Conservation (phyloP, 2,329 filamentous ascomycete species). For the Fusarium subglutinans region DNA sequence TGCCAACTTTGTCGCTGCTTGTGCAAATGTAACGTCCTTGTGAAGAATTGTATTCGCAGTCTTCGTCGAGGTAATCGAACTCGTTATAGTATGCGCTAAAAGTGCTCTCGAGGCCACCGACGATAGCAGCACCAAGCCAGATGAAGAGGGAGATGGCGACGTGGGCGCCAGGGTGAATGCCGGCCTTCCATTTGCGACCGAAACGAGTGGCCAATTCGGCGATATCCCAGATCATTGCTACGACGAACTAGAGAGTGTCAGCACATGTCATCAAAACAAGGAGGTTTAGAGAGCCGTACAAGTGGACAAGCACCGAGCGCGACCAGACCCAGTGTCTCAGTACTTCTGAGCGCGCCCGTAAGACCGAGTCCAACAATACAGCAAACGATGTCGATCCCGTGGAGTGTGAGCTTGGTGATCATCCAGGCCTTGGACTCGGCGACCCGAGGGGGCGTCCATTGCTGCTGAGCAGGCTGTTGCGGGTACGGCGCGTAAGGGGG, state of each 20-base stretch:
- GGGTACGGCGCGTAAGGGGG: slow-evolving; percentile 39
- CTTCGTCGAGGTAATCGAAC: slow-evolving; percentile 18
- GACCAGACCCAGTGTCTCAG: slow-evolving; percentile 10
- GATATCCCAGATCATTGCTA: slow-evolving; percentile 50
- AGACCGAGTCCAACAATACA: slow-evolving; percentile 44
- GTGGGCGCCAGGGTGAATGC: slow-evolving; percentile 56
- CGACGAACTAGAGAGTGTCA: slow-evolving; percentile 44
- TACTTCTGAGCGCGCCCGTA: slow-evolving; percentile 35
- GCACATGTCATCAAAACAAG: background rate
- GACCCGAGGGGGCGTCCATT: slow-evolving; percentile 23
- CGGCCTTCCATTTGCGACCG: slow-evolving; percentile 45
- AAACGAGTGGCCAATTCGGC: slow-evolving; percentile 52
- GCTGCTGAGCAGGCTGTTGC: slow-evolving; percentile 31
- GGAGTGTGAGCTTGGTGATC: slow-evolving; percentile 45
- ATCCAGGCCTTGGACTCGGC: slow-evolving; percentile 39
- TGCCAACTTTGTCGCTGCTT: slow-evolving; percentile 2
- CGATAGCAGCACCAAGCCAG: slow-evolving; percentile 48
- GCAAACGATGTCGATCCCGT: slow-evolving; percentile 39
- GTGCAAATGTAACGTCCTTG: background rate
- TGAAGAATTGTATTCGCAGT: slow-evolving; percentile 18
- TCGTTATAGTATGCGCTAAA: slow-evolving; percentile 19
- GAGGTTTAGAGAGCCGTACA: slow-evolving; percentile 12
- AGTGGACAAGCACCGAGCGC: slow-evolving; percentile 28
- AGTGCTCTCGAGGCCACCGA: slow-evolving; percentile 39
- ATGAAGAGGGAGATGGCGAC: slow-evolving; percentile 55